These are phyloP conservation scores for Orbilia quercus DNA, from an alignment of 2,329 filamentous ascomycete genomes.

Conservation along the genomic window DNA sequence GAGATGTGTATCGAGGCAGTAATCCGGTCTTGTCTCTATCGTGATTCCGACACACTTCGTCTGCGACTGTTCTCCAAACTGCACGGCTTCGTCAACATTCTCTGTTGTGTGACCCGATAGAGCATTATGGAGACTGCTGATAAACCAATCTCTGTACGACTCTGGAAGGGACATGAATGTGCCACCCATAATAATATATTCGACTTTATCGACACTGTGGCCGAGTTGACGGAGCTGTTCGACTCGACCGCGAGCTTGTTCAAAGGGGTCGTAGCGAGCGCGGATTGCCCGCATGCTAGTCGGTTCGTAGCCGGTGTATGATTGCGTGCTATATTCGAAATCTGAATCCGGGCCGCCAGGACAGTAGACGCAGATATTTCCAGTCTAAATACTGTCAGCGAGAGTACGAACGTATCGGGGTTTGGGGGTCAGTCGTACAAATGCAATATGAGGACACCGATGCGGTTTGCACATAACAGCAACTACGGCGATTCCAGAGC, in stretches of 20 bases:
- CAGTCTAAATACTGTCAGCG: constrained; percentile 68
- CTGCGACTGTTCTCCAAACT: constrained; percentile 65
- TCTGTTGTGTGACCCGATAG: constrained; percentile 94
- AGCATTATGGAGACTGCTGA: constrained; percentile 94
- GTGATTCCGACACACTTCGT: constrained; percentile 96
- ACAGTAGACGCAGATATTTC: constrained; percentile 99
- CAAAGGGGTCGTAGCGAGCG: constrained; percentile 95
- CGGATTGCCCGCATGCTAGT: constrained; percentile 98
- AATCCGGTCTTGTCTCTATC: constrained; percentile 96
- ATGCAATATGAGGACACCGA: constrained; percentile 95
- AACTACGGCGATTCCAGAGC: constrained; percentile 95
- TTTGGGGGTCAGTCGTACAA: constrained; percentile 63
- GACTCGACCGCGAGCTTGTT: constrained; percentile 93
- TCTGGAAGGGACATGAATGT: constrained; percentile 97
- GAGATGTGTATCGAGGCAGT: constrained; percentile 94
- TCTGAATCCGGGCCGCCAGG: constrained; percentile 97
- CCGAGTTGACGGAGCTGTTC: constrained; percentile 96
- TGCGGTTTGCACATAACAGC: constrained; percentile 99
- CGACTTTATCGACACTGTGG: constrained; percentile 97
- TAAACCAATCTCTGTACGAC: constrained; percentile 90
- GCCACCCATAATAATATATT: constrained; percentile 99
- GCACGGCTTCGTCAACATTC: constrained; percentile 93
- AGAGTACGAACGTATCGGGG: not conserved
- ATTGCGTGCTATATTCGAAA: constrained; percentile 99
- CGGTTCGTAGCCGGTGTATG: constrained; percentile 97